Evolutionary conservation across 2,329 filamentous ascomycete species (phyloP).

Genomic region (Alternaria ethzedia): DNA sequence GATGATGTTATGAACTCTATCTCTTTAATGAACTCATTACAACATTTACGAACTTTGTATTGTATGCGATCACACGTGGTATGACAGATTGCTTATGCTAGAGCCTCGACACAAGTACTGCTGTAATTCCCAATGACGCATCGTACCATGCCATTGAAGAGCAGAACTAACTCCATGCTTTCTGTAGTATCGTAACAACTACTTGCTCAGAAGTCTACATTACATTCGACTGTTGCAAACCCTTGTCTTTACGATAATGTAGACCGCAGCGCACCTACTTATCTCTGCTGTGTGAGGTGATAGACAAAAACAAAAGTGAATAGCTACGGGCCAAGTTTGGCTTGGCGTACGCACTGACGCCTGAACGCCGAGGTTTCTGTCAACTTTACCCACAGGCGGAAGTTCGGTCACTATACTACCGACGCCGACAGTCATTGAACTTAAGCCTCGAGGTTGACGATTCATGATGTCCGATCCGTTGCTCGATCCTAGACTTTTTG

Average conservation of each 20-base stretch:
- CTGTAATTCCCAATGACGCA: neutral
- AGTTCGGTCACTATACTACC: constrained; percentile 21
- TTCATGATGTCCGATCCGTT: constrained; percentile 31
- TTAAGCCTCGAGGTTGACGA: neutral
- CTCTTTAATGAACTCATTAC: neutral
- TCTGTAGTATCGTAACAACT: accelerated
- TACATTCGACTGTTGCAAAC: neutral
- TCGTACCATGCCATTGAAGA: neutral
- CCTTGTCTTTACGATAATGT: neutral
- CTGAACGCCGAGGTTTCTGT: neutral
- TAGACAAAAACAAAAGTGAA: neutral
- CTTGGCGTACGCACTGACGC: neutral
- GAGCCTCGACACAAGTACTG: neutral
- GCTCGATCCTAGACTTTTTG: constrained; percentile 43
- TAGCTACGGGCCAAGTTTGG: neutral
- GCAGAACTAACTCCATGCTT: neutral
- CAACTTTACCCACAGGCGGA: constrained; percentile 9
- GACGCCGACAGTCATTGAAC: constrained; percentile 24
- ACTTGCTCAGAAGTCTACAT: neutral
- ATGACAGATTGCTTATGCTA: neutral
- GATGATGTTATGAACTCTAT: neutral
- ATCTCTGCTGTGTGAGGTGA: neutral
- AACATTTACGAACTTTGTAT: neutral
- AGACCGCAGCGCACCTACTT: neutral
- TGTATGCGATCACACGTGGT: neutral